Evolutionary conservation across 108 stramenopile species (phyloP), one percentile per base, ranked within the genome.

Genomic region (Cyclotella atomus): DNA sequence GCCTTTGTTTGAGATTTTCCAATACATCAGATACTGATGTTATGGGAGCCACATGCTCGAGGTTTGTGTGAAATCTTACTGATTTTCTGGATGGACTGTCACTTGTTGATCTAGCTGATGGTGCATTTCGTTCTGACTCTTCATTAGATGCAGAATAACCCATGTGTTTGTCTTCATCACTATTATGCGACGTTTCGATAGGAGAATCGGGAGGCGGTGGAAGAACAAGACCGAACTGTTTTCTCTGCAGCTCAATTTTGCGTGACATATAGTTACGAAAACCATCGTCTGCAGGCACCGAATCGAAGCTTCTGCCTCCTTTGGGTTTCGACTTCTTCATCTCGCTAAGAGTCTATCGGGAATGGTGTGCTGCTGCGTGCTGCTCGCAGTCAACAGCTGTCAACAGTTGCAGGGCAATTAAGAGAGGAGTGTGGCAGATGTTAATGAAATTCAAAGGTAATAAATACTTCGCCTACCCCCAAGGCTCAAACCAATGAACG

Each of bases 181-280:
- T 24, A 17, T 70, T 1, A 45, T 27, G 20, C 30, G 62, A 41
- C 17, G 17, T 34, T 32, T 30, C 32, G 21, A 49, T 8, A 21
- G 43, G 30, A 0, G 25, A 49, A 55, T 41, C 25, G 57, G 68
- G 8, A 50, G 88, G 84, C 15, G 93, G 93, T 16, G 90, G 93
- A 33, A 90, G 44, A 19, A 83, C 41, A 19, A 89, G 63, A 21
- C 93, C 93, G 57, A 91, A 87, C 61, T 91, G 90, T 55, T 83
- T 74, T 28, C 93, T 76, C 54, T 94, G 93, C 52, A 86, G 25
- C 34, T 87, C 88, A 70, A 94, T 90, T 66, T 94, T 94, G 52
- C 85, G 77, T 5, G 87, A 76, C 93, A 94, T 91, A 82, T 94
- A 94, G 32, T 88, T 77, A 10, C 85, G 87, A 82, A 94, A 94